Conservation (phyloP, 495 filamentous ascomycete species). For the Daldinia caldariorum region DNA sequence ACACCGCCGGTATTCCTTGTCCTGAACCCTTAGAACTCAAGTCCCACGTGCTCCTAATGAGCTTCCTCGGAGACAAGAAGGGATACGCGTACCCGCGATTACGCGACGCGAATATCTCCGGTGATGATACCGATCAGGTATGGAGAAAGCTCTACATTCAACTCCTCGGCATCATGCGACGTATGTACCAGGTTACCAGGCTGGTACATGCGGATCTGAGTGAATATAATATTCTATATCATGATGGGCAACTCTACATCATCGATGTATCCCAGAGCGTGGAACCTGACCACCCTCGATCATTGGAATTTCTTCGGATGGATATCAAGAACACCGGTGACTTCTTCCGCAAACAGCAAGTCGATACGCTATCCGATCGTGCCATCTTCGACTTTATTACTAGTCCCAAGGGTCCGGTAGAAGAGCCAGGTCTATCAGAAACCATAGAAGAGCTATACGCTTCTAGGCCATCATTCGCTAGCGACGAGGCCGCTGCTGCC, state of each 20-base stretch:
- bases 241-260: slow-evolving; percentile 83
- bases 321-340: slow-evolving; percentile 95
- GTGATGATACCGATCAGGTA: slow-evolving; percentile 71
- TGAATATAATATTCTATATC: slow-evolving; percentile 96
- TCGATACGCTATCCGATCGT: slow-evolving; percentile 78
- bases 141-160: slow-evolving; percentile 85
- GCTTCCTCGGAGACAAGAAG: slow-evolving; percentile 86
- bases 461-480: slow-evolving; percentile 43
- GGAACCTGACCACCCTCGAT: slow-evolving; percentile 93
- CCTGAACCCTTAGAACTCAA: slow-evolving; percentile 90
- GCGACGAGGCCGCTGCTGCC: slow-evolving; percentile 58
- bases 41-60: slow-evolving; percentile 92
- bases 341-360: slow-evolving; percentile 87
- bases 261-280: slow-evolving; percentile 98
- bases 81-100: slow-evolving; percentile 87
- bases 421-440: slow-evolving; percentile 57
- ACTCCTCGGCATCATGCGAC: slow-evolving; percentile 86
- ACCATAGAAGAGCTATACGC: slow-evolving; percentile 60
- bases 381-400: slow-evolving; percentile 83
- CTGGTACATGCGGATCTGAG: slow-evolving; percentile 96
- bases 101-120: slow-evolving; percentile 58
- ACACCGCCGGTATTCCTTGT: slow-evolving; percentile 84
- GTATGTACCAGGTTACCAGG: slow-evolving; percentile 87
- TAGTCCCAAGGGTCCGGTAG: slow-evolving; percentile 59
- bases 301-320: slow-evolving; percentile 92